Evolutionary conservation across 2,329 filamentous ascomycete genomes (phyloP).

Genomic region (Proliferodiscus dingleyae): DNA sequence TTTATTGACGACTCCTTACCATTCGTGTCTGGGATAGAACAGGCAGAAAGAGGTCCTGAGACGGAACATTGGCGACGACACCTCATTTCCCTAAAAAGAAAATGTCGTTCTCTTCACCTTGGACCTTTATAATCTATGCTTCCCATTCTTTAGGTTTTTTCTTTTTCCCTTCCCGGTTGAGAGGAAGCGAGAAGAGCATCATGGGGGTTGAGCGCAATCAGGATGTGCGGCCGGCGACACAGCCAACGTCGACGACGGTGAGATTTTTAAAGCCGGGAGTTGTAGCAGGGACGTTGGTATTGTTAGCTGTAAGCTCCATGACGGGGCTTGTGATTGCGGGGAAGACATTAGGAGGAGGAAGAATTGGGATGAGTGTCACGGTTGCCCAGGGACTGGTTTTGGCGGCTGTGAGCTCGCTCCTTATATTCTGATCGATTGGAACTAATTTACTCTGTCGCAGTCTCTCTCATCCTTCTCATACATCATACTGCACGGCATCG

Average conservation of each 20-base stretch:
- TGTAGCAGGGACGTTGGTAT: constrained; percentile 12
- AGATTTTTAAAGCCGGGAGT: constrained; percentile 18
- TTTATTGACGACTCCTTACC: neutral
- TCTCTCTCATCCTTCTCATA: constrained; percentile 19
- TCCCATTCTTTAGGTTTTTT: neutral
- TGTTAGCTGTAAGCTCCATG: constrained; percentile 10
- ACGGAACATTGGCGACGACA: constrained; percentile 4
- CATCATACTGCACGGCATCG: constrained; percentile 18
- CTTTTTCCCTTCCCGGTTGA: too few relatives aligned
- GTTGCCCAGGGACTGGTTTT: constrained; percentile 16
- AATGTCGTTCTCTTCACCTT: neutral
- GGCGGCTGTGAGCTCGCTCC: constrained; percentile 18
- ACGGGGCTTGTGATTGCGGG: constrained; percentile 12
- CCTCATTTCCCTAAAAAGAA: too few relatives aligned
- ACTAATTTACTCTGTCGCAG: constrained; percentile 10
- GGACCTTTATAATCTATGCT: constrained; percentile 1
- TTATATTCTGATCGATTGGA: neutral
- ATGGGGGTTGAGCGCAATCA: constrained; percentile 4
- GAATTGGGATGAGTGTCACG: constrained; percentile 12
- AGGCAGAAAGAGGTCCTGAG: constrained; percentile 15
- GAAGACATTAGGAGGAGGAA: constrained; percentile 6
- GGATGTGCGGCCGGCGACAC: constrained; percentile 11
- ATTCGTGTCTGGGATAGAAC: constrained; percentile 12
- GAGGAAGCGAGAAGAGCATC: neutral
- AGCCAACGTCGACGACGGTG: constrained; percentile 9